Evolutionary conservation across 352 stramenopile species (phyloP), one percentile per base, ranked within the genome.

Genomic region (Phytopythium boreale): DNA sequence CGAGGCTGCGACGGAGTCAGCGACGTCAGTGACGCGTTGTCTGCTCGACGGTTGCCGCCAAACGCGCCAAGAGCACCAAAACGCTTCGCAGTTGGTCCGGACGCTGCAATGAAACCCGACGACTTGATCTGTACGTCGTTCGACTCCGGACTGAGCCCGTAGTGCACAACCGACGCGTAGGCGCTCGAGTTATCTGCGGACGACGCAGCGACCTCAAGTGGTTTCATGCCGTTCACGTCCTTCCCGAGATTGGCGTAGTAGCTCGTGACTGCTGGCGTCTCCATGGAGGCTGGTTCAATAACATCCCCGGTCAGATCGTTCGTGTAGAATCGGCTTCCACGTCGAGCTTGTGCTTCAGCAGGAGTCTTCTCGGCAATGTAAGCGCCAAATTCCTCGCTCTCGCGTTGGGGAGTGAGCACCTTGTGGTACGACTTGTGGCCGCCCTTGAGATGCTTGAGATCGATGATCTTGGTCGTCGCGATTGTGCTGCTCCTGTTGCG

Each of bases 381-480:
- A 56, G 26, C 2, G 26, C 24, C 49, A n/a, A n/a, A n/a, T 6
- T 46, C 15, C 3, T 46, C 39, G 39, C 39, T 46, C 6, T 43
- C 51, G n/a, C 51, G 31, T 17, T 58, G 51, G 1, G 51, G 51
- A 24, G 51, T 58, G 34, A 58, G 34, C 17, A 39, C 19, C 51
- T 58, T 58, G 17, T 58, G 51, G n/a, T 41, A 58, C 4, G 27
- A 8, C 31, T 41, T 58, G 1, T 11, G 51, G 1, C 51, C 51
- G 1, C 27, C 51, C 51, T 58, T 58, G 22, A 80, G 53, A 12
- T 64, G 68, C 62, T 71, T 74, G 7, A 80, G 46, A 36, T 80
- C 62, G 26, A 80, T 72, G 19, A 76, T 63, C 58, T 76, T 80
- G 37, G 66, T 64, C 15, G 52, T 64, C 7, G 49, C 68, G 10